phyloP scores from a whole-genome alignment of 805 yeast genomes.

The Zygosaccharomyces pseudorouxii region DNA sequence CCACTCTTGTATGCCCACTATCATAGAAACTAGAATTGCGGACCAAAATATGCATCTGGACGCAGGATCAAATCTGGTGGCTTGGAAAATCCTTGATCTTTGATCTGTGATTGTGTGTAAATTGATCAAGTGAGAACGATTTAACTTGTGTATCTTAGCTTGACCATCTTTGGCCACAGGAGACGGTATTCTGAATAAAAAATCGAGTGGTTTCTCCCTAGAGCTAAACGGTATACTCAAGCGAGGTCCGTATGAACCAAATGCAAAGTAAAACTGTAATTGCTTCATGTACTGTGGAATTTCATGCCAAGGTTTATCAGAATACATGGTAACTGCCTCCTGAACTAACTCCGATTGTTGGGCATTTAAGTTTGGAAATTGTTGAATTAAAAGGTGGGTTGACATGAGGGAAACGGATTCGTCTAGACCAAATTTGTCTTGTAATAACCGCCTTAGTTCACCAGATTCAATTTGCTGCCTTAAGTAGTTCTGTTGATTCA shows the following conservation, averaged over 20 bases:
- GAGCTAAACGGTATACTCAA: conserved; percentile 46
- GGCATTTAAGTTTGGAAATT: conserved; percentile 13
- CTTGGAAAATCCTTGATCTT: conserved; percentile 31
- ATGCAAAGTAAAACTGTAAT: conserved; percentile 56
- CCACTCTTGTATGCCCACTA: conserved; percentile 56
- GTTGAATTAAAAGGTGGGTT: conserved; percentile 3
- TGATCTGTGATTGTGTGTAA: conserved; percentile 11
- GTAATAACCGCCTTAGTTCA: conserved; percentile 15
- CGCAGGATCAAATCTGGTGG: conserved; percentile 45
- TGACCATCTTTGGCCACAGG: conserved; percentile 13
- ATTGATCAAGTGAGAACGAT: conserved; percentile 17
- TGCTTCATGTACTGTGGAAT: conserved; percentile 48
- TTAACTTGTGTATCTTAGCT: conserved; percentile 25
- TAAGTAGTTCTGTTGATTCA: conserved; percentile 9
- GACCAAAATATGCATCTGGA: conserved; percentile 51
- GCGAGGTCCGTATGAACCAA: conserved; percentile 70
- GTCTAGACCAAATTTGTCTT: conserved; percentile 13
- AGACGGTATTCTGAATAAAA: conserved; percentile 44
- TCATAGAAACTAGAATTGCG: conserved; percentile 42
- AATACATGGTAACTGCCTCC: conserved; percentile 25
- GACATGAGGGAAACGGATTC: conserved; percentile 2
- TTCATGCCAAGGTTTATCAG: conserved; percentile 50
- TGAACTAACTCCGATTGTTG: conserved; percentile 19
- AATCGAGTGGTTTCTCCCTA: conserved; percentile 45
- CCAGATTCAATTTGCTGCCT: conserved; percentile 14